phyloP scores from a whole-genome alignment of 345 rosid species.

The Lepidium sativum region DNA sequence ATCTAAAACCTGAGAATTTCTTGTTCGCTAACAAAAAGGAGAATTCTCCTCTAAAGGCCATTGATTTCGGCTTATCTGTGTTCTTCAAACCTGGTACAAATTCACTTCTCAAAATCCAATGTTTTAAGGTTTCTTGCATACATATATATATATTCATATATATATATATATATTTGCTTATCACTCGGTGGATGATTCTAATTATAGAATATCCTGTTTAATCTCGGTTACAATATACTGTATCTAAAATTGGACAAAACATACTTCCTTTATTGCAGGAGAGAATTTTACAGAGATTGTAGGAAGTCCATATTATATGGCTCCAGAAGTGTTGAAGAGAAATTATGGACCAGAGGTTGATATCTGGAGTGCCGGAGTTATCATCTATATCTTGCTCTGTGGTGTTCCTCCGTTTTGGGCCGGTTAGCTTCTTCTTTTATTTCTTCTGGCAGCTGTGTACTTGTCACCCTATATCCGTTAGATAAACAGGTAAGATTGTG shows the following conservation, averaged over 20 bases:
- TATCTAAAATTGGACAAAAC: not conserved
- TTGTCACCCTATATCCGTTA: not conserved
- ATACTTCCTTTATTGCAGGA: conserved; percentile 32
- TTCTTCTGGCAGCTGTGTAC: not conserved
- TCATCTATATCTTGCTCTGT: conserved; percentile 72
- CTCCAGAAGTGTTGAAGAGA: conserved; percentile 83
- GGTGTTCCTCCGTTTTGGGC: conserved; percentile 99
- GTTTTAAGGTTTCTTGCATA: not conserved
- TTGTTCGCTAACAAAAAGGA: conserved; percentile 90
- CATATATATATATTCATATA: no score
- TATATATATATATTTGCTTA: no score
- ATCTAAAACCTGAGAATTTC: conserved; percentile 94
- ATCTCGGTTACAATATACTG: not conserved
- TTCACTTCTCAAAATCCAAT: not conserved
- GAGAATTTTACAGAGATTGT: conserved; percentile 82
- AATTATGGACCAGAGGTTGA: conserved; percentile 91
- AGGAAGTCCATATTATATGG: conserved; percentile 99
- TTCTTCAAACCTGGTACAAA: conserved; percentile 74
- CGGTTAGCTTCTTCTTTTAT: conserved; percentile 31
- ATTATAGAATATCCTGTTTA: not conserved
- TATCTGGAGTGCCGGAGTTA: conserved; percentile 93
- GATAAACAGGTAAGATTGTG: not conserved
- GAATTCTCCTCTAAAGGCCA: conserved; percentile 66
- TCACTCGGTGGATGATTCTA: not conserved
- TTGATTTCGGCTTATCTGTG: conserved; percentile 90